phyloP scores from a whole-genome alignment of 805 yeast species.

The Hanseniaspora jakobsenii region DNA sequence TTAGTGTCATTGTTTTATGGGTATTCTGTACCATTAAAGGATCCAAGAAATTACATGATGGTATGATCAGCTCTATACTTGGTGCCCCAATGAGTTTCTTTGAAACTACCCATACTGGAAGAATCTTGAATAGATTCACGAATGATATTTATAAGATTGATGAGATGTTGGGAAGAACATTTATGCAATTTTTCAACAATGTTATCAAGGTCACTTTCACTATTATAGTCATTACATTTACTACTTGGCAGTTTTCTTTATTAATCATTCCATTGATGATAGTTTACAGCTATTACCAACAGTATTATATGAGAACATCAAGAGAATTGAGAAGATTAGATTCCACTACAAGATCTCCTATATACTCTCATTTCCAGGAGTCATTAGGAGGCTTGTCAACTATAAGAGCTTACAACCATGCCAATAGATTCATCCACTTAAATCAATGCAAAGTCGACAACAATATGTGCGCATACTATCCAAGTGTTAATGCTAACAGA shows the following conservation, averaged over 20 bases:
- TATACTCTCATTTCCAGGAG: constrained; percentile 76
- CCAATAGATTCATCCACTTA: constrained; percentile 47
- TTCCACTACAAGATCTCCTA: constrained; percentile 67
- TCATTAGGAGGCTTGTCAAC: constrained; percentile 64
- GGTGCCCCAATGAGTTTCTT: constrained; percentile 92
- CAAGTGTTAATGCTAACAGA: constrained; percentile 83
- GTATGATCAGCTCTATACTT: constrained; percentile 61
- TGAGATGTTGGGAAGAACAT: constrained; percentile 59
- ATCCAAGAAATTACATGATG: constrained; percentile 60
- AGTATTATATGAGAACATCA: constrained; percentile 61
- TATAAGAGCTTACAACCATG: constrained; percentile 62
- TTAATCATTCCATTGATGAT: constrained; percentile 57
- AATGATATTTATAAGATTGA: constrained; percentile 84
- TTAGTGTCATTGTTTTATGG: constrained; percentile 63
- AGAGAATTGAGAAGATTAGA: constrained; percentile 75
- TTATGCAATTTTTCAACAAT: constrained; percentile 55
- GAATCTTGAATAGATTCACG: constrained; percentile 81
- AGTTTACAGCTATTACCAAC: constrained; percentile 60
- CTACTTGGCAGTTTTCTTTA: constrained; percentile 78
- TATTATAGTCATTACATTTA: constrained; percentile 61
- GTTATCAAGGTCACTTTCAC: constrained; percentile 59
- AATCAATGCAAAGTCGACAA: constrained; percentile 65
- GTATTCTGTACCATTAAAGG: constrained; percentile 73
- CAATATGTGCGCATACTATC: constrained; percentile 86
- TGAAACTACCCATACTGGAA: constrained; percentile 91